Base-by-base conservation (phyloP, 140 eudicot genomes). In the Flaveria floridana region DNA sequence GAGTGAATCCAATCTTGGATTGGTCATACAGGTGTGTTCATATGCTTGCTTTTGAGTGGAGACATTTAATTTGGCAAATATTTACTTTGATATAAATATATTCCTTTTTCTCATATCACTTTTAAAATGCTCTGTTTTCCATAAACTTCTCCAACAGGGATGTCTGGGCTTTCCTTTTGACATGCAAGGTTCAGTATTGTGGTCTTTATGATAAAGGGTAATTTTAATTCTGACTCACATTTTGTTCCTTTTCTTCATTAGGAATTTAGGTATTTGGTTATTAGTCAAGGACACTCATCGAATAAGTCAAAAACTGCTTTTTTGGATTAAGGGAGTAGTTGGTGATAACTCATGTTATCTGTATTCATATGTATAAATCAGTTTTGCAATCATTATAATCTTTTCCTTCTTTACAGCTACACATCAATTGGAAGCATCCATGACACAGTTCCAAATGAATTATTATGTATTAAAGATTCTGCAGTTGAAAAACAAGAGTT, bases 131-230 rank as follows among this genome's bases (percentile, higher is more conserved):
- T 63, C 46, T 80, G 41, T 79, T 70, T 61, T 75, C 34, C 46
- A 50, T 21, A 12, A 57, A 19, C 58, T 80, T 37, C 68, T 78
- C 26, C 77, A 73, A 75, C 93, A 93, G 98, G 83, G 99, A 93
- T 63, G 88, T 93, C 7, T 93, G 99, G 99, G 96, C 96, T 16
- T 93, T 93, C 76, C 97, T 93, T 65, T 83, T 90, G 86, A 84
- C 87, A 70, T 90, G 96, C 97, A 93, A 93, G 86, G 99, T 93
- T 80, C 91, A 50, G 10, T 90, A 90, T 80, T 90, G 97, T 87
- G 78, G 96, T 83, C 99, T 93, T 23, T 93, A 93, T 65, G 99
- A 93, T 83, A 94, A 90, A 82, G 99, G 99, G 99, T 93, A 90
- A 83, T 69, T 64, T 34, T 20, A 15, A 39, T 13, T 73, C 48